Base-by-base conservation (phyloP, 2,329 filamentous ascomycete genomes). In the Xylaria sp. region DNA sequence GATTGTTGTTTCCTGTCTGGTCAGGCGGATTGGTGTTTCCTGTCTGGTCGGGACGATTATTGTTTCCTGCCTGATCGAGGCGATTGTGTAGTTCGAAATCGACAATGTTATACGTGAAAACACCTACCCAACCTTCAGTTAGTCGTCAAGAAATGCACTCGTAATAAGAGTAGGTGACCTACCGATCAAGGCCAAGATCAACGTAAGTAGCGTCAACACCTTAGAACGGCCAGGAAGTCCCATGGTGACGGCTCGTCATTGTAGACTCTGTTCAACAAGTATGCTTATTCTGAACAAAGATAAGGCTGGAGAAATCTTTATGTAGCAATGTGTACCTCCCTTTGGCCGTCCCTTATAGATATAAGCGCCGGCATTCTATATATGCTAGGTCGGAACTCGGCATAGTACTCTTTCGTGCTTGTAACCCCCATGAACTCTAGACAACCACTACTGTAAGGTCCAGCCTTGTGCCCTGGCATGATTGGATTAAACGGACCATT, bases 71-170 rank as follows among this genome's bases (percentile, higher is more conserved):
- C 44, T 57, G 29, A 6, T 45, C 36, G 6, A 73, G 39, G 20
- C 45, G 64, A 20, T 56, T 61, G 57, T 74, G 61, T 22, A 69
- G 66, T 5, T 71, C 65, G 64, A 67, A 69, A 36, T 71, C 69
- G 59, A 71, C 66, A 2, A 72, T 49, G n/a, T 63, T 63, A 25
- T 66, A 63, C 29, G 50, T 58, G 58, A 74, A 70, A 50, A 72
- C 65, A 39, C 71, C 44, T 58, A 60, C 61, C 68, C 27, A 11
- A 27, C 25, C 53, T 47, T 13, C 1, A 45, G 39, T 63, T 54
- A 67, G 62, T 17, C 17, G 29, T 61, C 51, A 29, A 51, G 44
- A 51, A 33, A 50, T 7, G 27, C 31, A 1, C 25, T 29, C 13
- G 4, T 5, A 4, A 44, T 22, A 13, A 9, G 3, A 61, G 27